Evolutionary conservation across 371 early-diverging fungal genomes (phyloP).

Genomic region (Apophysomyces elegans): DNA sequence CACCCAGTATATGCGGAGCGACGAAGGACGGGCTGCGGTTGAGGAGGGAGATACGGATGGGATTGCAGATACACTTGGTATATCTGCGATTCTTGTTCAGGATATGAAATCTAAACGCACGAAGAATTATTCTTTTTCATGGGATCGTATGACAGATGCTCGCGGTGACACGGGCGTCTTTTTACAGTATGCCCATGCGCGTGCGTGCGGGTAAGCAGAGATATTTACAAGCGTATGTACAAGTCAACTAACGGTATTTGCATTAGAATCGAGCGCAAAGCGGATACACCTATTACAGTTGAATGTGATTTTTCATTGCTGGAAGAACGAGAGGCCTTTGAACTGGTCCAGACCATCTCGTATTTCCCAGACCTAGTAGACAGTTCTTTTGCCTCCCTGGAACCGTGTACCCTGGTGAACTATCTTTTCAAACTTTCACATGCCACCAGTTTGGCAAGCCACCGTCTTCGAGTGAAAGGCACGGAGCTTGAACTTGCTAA

Average conservation of each 20-base stretch:
- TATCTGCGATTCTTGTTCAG: slow-evolving; percentile 91
- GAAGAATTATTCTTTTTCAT: slow-evolving; percentile 96
- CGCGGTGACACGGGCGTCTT: slow-evolving; percentile 98
- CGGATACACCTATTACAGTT: slow-evolving; percentile 19
- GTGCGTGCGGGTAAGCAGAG: slow-evolving; percentile 69
- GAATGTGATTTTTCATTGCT: slow-evolving; percentile 51
- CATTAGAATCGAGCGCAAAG: slow-evolving; percentile 48
- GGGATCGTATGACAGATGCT: slow-evolving; percentile 92
- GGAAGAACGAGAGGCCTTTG: slow-evolving; percentile 70
- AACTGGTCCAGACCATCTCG: slow-evolving; percentile 77
- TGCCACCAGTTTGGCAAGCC: slow-evolving; percentile 75
- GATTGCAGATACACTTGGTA: slow-evolving; percentile 75
- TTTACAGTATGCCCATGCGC: slow-evolving; percentile 95
- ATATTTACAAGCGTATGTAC: not conserved
- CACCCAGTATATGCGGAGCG: slow-evolving; percentile 22
- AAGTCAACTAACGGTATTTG: not conserved
- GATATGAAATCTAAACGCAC: slow-evolving; percentile 92
- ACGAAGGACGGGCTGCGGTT: not conserved
- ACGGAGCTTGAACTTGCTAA: slow-evolving; percentile 67
- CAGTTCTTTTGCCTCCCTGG: slow-evolving; percentile 59
- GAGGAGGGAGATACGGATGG: slow-evolving; percentile 25
- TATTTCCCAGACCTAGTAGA: slow-evolving; percentile 85
- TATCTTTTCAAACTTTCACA: slow-evolving; percentile 87
- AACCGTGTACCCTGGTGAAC: slow-evolving; percentile 88
- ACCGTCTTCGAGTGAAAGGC: slow-evolving; percentile 75